Base-by-base conservation (phyloP, 1,284 basidiomycete species). In the Ustilago crameri region DNA sequence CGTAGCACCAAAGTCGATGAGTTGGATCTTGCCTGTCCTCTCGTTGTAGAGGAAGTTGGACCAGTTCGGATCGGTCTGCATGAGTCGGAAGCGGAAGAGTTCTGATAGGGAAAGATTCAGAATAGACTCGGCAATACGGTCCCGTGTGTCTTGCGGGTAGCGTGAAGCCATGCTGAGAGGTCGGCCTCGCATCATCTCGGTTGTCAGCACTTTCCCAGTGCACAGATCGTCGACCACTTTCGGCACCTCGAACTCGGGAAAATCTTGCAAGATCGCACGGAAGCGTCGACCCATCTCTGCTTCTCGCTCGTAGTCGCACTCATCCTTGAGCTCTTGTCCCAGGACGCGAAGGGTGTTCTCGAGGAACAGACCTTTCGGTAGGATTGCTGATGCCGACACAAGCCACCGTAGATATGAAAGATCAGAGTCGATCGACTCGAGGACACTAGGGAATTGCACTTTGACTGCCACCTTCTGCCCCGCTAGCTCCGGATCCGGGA, bases 1-100 rank as follows among this genome's bases (percentile, higher is more conserved):
- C 0, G 93, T 93, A 3, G 96, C 95, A 23, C 95, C 96, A 77
- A 98, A 98, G 84, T 99, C 95, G 61, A 98, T 92, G 20, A 99
- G 86, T 76, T 93, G 92, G 50, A 98, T 87, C 89, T 78, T 74
- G 35, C 46, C 51, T 15, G 63, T 74, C 9, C 57, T 48, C 4
- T 86, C 80, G 84, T 95, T 91, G 89, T 91, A 98, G 26, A 99
- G 85, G 85, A 98, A 98, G 84, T 98, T 98, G 22, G 92, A 92
- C 92, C 93, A 98, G 82, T 99, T 98, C 1, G 96, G 95, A 84
- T 98, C 95, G 0, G 95, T 98, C 84, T 98, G 96, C 96, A 98
- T 98, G 45, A 91, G 86, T 23, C 92, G 87, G 85, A 95, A 96
- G 60, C 90, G 87, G 84, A 98, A 96, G 14, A 98, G 88, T 82